Evolutionary conservation across 495 filamentous ascomycete genomes (phyloP).

Genomic region (Neurospora sp.): DNA sequence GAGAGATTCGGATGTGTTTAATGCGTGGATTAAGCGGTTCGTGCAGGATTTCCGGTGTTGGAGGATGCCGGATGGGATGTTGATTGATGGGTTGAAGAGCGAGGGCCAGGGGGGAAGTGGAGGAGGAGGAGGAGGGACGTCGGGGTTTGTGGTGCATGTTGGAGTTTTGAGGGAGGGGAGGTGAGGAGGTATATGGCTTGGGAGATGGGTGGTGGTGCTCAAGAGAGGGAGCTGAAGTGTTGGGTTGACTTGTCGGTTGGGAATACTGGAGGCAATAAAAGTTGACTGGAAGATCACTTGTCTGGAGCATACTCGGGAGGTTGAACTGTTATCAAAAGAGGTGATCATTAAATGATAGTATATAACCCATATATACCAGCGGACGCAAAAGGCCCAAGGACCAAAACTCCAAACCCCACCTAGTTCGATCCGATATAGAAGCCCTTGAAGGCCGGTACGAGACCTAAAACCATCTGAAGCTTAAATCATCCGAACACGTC

Average conservation of each 20-base stretch:
- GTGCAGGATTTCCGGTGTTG: constrained; percentile 57
- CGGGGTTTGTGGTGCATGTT: constrained; percentile 58
- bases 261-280: neutral
- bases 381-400: neutral
- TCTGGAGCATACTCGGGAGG: neutral
- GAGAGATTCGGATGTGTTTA: constrained; percentile 73
- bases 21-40: constrained; percentile 66
- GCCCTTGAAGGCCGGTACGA: neutral
- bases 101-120: neutral
- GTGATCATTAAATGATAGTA: neutral
- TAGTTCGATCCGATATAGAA: neutral
- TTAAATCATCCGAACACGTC: neutral
- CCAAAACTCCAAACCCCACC: neutral
- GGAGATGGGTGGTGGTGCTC: neutral
- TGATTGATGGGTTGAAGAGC: constrained; percentile 38
- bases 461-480: neutral
- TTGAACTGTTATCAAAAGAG: neutral
- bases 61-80: constrained; percentile 56
- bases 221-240: neutral
- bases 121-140: constrained; percentile 21
- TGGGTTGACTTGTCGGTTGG: neutral
- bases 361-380: neutral
- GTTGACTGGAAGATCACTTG: neutral
- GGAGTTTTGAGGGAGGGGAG: constrained; percentile 38
- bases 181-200: neutral